Base-by-base conservation (phyloP, 75 land plant genomes). In the Sequoia sempervirens region DNA sequence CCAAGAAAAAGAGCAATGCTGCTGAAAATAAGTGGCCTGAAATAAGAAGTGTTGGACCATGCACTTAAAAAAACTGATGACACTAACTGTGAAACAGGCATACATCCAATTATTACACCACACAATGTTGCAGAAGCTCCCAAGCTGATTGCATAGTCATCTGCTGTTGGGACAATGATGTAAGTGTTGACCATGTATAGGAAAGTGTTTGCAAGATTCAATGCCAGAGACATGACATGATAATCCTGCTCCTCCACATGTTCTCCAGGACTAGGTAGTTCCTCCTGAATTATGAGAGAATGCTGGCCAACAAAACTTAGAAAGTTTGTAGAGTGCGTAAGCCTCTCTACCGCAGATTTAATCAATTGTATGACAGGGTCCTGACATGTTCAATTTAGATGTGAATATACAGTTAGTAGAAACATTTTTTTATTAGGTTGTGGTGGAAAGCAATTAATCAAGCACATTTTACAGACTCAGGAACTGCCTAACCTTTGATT, bases 181-280 rank as follows among this genome's bases (percentile, higher is more conserved):
- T 96, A 96, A 66, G 99, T 93, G 56, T 96, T 96, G 82, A 96
- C 97, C 98, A 96, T 96, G 76, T 96, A 96, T 9, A 96, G 89
- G 72, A 96, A 97, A 3, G 99, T 95, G 88, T 95, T 96, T 66
- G 83, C 93, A 79, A 95, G 88, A 85, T 96, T 96, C 85, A 96
- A 85, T 3, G 95, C 50, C 74, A 96, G 90, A 66, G 99, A 95
- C 82, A 89, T 83, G 68, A 90, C 90, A 84, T 95, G 89, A 69
- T 92, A 96, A 82, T 84, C 80, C 82, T 90, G 83, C 30, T 92
- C 91, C 80, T 82, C 88, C 64, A 41, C 75, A 10, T 81, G 86
- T 20, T 89, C 94, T 50, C 84, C 93, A 50, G 84, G 86, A 74
- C 72, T 83, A 23, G 90, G 87, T 34, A 88, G 56, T 30, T 94